These are phyloP conservation scores for Xylaria palmicola DNA, from an alignment of 495 filamentous ascomycete genomes.

Conservation along the genomic window DNA sequence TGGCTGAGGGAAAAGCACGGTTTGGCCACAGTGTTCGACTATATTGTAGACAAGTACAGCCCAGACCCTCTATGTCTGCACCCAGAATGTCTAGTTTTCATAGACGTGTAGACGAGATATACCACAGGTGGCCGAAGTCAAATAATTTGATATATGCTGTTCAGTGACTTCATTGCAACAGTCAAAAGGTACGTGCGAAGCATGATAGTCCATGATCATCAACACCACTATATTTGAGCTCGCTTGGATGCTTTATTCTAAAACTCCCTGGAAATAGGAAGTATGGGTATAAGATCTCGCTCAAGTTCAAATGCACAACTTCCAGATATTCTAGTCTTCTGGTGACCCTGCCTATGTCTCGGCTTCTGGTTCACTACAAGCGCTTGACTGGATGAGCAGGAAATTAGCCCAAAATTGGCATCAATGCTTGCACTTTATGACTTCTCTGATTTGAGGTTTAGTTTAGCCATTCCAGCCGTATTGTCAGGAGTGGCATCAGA, in stretches of 20 bases:
- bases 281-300: slow-evolving; percentile 4
- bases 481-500: not conserved
- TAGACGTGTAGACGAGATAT: no score
- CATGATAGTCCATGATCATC: not conserved
- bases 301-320: not conserved
- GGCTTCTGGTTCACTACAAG: not conserved
- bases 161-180: no score
- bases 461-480: not conserved
- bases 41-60: not conserved
- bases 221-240: slow-evolving; percentile 7
- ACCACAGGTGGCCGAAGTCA: no score
- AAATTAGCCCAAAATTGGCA: no score
- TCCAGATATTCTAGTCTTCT: not conserved
- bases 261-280: not conserved
- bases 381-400: no score
- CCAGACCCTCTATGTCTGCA: no score
- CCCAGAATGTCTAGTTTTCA: no score
- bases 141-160: no score
- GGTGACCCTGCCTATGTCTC: not conserved
- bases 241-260: slow-evolving; percentile 6
- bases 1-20: no score
- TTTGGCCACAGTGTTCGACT: not conserved
- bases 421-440: not conserved
- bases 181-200: no score
- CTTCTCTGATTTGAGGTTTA: not conserved